Evolutionary conservation across 495 filamentous ascomycete genomes (phyloP).

Genomic region (Xylaria cubensis): DNA sequence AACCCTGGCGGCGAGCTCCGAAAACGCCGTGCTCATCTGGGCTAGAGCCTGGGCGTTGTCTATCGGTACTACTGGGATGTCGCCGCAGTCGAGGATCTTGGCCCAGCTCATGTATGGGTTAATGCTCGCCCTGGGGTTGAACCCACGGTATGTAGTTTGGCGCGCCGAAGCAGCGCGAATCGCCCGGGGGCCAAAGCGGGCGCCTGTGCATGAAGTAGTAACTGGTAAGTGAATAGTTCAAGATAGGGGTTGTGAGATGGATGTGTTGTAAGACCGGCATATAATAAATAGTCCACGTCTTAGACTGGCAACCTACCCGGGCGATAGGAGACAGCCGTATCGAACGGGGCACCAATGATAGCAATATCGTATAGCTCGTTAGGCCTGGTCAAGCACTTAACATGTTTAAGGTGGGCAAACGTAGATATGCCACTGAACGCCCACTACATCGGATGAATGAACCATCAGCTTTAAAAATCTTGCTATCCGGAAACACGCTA

Average conservation of each 20-base stretch:
- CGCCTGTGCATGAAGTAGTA: constrained; percentile 54
- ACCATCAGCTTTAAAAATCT: constrained; percentile 13
- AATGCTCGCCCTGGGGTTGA: constrained; percentile 76
- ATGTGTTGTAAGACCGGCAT: neutral
- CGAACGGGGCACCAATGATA: constrained; percentile 83
- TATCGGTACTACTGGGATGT: constrained; percentile 80
- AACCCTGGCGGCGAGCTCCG: constrained; percentile 49
- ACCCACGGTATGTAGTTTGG: constrained; percentile 74
- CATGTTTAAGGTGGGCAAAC: constrained; percentile 79
- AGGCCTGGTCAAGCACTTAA: constrained; percentile 75
- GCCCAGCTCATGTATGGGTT: constrained; percentile 81
- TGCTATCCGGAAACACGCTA: neutral
- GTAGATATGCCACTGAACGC: constrained; percentile 78
- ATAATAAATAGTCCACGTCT: neutral
- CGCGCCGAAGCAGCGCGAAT: constrained; percentile 80
- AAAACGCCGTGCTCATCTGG: constrained; percentile 80
- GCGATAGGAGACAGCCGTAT: constrained; percentile 81
- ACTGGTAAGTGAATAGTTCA: neutral
- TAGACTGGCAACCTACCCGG: constrained; percentile 59
- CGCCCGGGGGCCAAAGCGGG: constrained; percentile 81
- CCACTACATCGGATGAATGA: constrained; percentile 56
- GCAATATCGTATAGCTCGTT: constrained; percentile 75
- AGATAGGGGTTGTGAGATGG: neutral
- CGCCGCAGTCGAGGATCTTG: constrained; percentile 78
- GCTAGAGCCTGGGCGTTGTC: constrained; percentile 76